Percentiles rank a stretch among this genome's conserved stretches.
phyloP scores from a whole-genome alignment of 2,329 filamentous ascomycete genomes.

The Fusarium sambucinum region DNA sequence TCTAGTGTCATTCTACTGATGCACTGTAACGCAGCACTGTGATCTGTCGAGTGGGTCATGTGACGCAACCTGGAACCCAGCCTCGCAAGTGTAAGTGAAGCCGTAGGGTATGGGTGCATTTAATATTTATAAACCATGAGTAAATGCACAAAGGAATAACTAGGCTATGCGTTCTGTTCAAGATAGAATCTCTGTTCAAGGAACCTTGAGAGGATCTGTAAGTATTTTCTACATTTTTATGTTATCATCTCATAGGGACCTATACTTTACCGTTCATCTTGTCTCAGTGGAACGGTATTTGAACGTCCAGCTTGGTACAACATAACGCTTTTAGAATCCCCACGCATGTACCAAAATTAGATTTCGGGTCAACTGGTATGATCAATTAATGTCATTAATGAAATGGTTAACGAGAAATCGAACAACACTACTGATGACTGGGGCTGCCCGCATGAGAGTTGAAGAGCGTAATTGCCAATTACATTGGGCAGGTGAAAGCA shows the following conservation, averaged over 20 bases:
- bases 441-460: neutral
- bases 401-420: neutral
- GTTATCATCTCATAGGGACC: neutral
- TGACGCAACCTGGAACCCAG: conserved; percentile 32
- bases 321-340: too few relatives aligned
- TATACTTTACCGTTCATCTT: neutral
- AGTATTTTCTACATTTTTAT: neutral
- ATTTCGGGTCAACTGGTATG: neutral
- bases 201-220: too few relatives aligned
- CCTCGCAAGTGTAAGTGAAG: conserved; percentile 7
- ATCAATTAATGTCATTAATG: neutral
- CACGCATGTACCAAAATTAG: neutral
- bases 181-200: neutral
- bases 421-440: neutral
- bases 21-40: conserved; percentile 42
- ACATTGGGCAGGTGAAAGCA: neutral
- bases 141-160: neutral
- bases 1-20: neutral
- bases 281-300: neutral
- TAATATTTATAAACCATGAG: neutral
- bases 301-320: neutral
- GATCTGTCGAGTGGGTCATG: conserved; percentile 40
- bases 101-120: conserved; percentile 1
- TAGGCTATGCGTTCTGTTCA: too few relatives aligned
- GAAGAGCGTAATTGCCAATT: neutral